These are phyloP conservation scores for Lasiodiplodia theobromae DNA, from an alignment of 2,329 filamentous ascomycete species.

Conservation along the genomic window DNA sequence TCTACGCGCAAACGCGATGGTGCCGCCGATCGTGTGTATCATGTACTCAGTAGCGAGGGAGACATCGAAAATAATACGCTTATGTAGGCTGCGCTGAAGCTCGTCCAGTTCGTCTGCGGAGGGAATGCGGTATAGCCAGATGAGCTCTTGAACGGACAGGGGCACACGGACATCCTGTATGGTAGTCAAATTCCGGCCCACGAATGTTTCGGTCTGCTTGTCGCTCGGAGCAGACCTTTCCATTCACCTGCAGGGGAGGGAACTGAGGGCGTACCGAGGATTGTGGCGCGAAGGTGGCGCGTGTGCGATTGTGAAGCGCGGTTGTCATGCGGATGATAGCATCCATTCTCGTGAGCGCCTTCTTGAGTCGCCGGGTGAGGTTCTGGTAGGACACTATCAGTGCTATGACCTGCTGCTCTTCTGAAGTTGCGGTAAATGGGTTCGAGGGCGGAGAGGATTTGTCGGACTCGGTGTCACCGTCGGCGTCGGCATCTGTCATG, in stretches of 20 bases:
- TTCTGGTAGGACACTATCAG: no score
- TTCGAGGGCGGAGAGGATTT: not conserved
- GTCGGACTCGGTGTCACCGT: not conserved
- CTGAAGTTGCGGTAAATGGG: no score
- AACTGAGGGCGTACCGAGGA: no score
- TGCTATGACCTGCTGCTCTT: no score
- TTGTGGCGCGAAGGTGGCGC: no score
- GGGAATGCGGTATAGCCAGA: not conserved
- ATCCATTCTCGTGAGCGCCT: no score
- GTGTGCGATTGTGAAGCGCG: no score
- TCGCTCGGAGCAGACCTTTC: no score
- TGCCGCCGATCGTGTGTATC: not conserved
- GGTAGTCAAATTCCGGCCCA: not conserved
- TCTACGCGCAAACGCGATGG: not conserved
- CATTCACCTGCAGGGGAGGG: no score
- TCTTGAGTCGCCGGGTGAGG: no score
- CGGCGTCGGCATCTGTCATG: not conserved
- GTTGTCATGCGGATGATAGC: no score
- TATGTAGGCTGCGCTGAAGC: not conserved
- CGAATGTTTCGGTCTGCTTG: no score
- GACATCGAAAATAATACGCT: not conserved
- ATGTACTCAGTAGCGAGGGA: not conserved
- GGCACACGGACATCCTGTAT: not conserved
- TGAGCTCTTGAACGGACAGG: not conserved
- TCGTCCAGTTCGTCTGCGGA: not conserved